Conservation (phyloP, 2,329 filamentous ascomycete species). For the Curvularia spicifera region DNA sequence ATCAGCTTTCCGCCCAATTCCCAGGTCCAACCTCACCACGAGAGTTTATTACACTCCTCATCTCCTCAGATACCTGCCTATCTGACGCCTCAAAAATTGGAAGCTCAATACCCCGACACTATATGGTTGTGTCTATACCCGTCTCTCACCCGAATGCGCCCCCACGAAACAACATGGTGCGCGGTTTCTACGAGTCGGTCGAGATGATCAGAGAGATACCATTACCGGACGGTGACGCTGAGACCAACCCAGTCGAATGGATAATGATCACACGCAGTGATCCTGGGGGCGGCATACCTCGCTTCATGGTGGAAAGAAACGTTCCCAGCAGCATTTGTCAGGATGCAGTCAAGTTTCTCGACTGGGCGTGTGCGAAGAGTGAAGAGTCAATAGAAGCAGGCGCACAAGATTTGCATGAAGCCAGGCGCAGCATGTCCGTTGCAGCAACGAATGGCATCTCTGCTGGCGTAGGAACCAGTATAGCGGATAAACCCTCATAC, state of each 20-base stretch:
- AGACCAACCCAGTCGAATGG: conserved; percentile 79
- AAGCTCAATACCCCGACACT: conserved; percentile 66
- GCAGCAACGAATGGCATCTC: conserved; percentile 45
- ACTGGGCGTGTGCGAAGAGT: conserved; percentile 71
- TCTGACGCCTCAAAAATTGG: conserved; percentile 54
- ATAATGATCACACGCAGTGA: conserved; percentile 91
- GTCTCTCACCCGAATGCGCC: conserved; percentile 77
- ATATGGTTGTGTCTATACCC: conserved; percentile 87
- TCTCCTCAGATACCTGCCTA: conserved; percentile 67
- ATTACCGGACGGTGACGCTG: conserved; percentile 55
- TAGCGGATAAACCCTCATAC: conserved; percentile 40
- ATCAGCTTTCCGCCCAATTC: conserved; percentile 86
- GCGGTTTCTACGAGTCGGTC: conserved; percentile 88
- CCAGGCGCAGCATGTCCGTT: conserved; percentile 32
- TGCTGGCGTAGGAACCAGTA: conserved; percentile 48
- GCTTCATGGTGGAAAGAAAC: conserved; percentile 89
- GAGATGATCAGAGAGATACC: conserved; percentile 88
- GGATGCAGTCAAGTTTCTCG: conserved; percentile 80
- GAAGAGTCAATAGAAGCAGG: conserved; percentile 43
- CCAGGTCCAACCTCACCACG: conserved; percentile 85
- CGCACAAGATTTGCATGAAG: conserved; percentile 23
- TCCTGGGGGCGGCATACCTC: conserved; percentile 84
- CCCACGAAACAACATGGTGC: conserved; percentile 73
- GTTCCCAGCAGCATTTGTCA: conserved; percentile 80
- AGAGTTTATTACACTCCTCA: conserved; percentile 82